These are phyloP conservation scores for Pythium plurisporium DNA, from an alignment of 352 stramenopile species.

Conservation along the genomic window DNA sequence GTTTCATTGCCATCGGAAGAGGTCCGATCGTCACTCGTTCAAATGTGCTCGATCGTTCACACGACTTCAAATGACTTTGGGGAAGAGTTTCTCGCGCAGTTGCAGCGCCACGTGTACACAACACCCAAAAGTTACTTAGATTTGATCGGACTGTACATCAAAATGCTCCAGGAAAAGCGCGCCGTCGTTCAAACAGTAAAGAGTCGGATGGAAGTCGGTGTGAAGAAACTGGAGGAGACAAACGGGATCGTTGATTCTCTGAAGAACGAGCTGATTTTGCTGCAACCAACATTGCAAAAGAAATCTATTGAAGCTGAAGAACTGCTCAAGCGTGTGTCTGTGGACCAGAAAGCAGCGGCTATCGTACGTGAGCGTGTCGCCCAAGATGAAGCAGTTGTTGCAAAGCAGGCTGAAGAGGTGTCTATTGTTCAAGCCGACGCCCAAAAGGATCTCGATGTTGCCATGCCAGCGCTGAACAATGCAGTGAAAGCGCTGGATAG, in stretches of 20 bases:
- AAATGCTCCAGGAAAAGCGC: constrained; percentile 89
- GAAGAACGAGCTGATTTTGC: constrained; percentile 86
- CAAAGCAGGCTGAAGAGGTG: constrained; percentile 90
- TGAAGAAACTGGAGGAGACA: constrained; percentile 93
- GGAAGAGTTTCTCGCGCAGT: constrained; percentile 85
- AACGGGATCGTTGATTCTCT: constrained; percentile 92
- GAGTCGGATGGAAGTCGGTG: constrained; percentile 87
- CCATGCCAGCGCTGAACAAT: constrained; percentile 88
- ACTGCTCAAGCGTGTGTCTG: constrained; percentile 89
- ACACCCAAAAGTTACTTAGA: constrained; percentile 96
- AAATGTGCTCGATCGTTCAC: constrained; percentile 93
- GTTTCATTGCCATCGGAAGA: constrained; percentile 75
- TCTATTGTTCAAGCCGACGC: constrained; percentile 88
- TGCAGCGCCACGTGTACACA: constrained; percentile 93
- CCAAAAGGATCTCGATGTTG: constrained; percentile 91
- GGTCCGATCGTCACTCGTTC: constrained; percentile 70
- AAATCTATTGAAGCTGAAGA: constrained; percentile 90
- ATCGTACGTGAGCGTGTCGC: constrained; percentile 84
- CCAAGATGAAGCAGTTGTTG: constrained; percentile 89
- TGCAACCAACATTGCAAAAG: constrained; percentile 90
- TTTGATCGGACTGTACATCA: constrained; percentile 92
- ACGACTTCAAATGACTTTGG: constrained; percentile 87
- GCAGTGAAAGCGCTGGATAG: constrained; percentile 87
- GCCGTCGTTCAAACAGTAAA: constrained; percentile 78
- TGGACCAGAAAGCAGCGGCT: constrained; percentile 90